phyloP scores from a whole-genome alignment of 306 rosid species.

The Fragaria vesca region DNA sequence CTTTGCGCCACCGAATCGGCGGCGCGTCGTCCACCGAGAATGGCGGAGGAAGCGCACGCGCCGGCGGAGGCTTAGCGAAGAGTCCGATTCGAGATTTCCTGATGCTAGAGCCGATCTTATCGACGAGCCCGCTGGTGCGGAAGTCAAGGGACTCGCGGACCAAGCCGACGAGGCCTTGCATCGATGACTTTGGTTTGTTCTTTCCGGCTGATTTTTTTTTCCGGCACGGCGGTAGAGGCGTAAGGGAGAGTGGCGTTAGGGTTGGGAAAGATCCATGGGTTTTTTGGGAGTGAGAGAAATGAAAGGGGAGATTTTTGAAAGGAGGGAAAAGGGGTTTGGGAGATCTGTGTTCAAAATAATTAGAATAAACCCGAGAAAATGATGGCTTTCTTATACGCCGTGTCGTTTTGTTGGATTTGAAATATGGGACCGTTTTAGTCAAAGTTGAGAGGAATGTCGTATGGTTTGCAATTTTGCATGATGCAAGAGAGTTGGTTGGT shows the following conservation, averaged over 20 bases:
- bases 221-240: slow-evolving; percentile 6
- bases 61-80: slow-evolving; percentile 43
- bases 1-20: slow-evolving; percentile 88
- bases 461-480: neutral
- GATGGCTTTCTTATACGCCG: neutral
- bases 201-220: neutral
- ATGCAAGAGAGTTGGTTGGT: neutral
- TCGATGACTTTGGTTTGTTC: slow-evolving; percentile 14
- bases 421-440: neutral
- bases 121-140: slow-evolving; percentile 59
- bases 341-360: slow-evolving; percentile 33
- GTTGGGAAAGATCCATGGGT: slow-evolving; percentile 24
- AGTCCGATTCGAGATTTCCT: slow-evolving; percentile 73
- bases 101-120: slow-evolving; percentile 68
- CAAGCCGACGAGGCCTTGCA: slow-evolving; percentile 79
- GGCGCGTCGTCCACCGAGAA: slow-evolving; percentile 32
- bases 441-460: neutral
- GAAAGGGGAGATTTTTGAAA: slow-evolving; percentile 19
- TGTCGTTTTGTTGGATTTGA: slow-evolving; percentile 2
- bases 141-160: slow-evolving; percentile 80
- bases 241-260: slow-evolving; percentile 14
- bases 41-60: slow-evolving; percentile 41
- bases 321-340: slow-evolving; percentile 28
- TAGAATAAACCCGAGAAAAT: neutral
- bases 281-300: neutral